A percentile compares a stretch with the other conserved stretches of the same genome.
Conservation (phyloP, 2,329 filamentous ascomycete genomes). For the Fusarium tricinctum region DNA sequence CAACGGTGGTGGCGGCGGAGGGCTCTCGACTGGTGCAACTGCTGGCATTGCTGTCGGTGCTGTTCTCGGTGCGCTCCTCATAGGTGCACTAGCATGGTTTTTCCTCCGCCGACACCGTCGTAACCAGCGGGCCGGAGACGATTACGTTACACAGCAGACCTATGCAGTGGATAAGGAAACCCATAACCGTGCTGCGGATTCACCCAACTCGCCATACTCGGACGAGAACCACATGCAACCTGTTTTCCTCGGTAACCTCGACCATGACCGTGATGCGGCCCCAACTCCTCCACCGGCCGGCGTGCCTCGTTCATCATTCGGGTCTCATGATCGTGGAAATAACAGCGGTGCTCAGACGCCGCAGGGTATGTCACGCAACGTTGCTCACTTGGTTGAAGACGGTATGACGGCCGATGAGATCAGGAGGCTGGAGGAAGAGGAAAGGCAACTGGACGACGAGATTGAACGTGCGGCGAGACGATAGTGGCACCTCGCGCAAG, state of each 20-base stretch:
- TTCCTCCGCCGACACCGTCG: conserved; percentile 59
- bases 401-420: conserved; percentile 72
- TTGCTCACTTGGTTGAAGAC: conserved; percentile 70
- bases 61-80: conserved; percentile 56
- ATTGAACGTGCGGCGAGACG: conserved; percentile 62
- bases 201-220: conserved; percentile 60
- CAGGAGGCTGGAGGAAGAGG: conserved; percentile 68
- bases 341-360: conserved; percentile 46
- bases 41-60: conserved; percentile 63
- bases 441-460: conserved; percentile 68
- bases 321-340: conserved; percentile 34
- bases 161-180: conserved; percentile 64
- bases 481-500: conserved; percentile 34
- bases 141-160: conserved; percentile 50
- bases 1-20: conserved; percentile 31
- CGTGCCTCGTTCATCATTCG: conserved; percentile 35
- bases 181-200: conserved; percentile 55
- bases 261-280: conserved; percentile 22
- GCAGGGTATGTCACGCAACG: conserved; percentile 55
- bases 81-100: conserved; percentile 59
- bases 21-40: conserved; percentile 60
- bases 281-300: conserved; percentile 24
- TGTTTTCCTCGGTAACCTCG: conserved; percentile 38
- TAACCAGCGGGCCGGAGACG: conserved; percentile 40
- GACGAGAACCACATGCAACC: conserved; percentile 55